A percentile compares a stretch with the other conserved stretches of the same genome.
These are phyloP conservation scores for Epichloe uncinata DNA, from an alignment of 2,329 filamentous ascomycete genomes.

Conservation along the genomic window DNA sequence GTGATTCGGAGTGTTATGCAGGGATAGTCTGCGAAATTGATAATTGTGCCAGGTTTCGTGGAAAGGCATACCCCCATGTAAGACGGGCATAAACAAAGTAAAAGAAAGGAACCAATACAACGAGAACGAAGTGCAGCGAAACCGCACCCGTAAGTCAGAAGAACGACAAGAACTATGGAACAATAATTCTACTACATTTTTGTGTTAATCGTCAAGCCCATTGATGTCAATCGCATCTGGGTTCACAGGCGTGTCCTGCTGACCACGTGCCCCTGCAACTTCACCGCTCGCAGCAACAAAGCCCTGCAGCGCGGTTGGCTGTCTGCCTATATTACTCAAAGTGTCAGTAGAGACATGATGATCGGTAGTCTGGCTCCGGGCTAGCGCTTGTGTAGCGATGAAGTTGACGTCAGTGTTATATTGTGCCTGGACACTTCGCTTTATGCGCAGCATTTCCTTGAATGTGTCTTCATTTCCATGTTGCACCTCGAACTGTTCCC, in stretches of 20 bases:
- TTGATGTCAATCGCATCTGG: conserved; percentile 80
- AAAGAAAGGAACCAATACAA: conserved; percentile 5
- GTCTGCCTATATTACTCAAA: conserved; percentile 79
- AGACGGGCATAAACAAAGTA: no score
- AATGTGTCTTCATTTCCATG: conserved; percentile 99
- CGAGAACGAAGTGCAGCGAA: background rate
- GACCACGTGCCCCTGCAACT: conserved; percentile 38
- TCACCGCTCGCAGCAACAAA: conserved; percentile 82
- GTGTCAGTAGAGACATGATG: conserved; percentile 49
- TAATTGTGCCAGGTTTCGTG: no score
- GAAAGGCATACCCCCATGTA: no score
- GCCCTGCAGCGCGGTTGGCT: conserved; percentile 75
- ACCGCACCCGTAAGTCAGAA: background rate
- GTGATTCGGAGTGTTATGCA: no score
- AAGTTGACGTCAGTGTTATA: conserved; percentile 99
- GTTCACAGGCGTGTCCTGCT: conserved; percentile 42
- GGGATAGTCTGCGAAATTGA: no score
- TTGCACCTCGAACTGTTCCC: conserved; percentile 94
- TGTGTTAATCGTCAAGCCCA: conserved; percentile 46
- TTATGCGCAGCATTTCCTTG: conserved; percentile 97
- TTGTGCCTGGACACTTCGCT: conserved; percentile 90
- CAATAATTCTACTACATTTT: background rate
- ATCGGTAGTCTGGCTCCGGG: conserved; percentile 57
- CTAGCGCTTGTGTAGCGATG: conserved; percentile 89
- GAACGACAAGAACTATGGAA: background rate